Percentiles rank a stretch among this genome's conserved stretches.
Evolutionary conservation across 169 alveolate genomes (phyloP).

Genomic region (Plasmodium gallinaceum): DNA sequence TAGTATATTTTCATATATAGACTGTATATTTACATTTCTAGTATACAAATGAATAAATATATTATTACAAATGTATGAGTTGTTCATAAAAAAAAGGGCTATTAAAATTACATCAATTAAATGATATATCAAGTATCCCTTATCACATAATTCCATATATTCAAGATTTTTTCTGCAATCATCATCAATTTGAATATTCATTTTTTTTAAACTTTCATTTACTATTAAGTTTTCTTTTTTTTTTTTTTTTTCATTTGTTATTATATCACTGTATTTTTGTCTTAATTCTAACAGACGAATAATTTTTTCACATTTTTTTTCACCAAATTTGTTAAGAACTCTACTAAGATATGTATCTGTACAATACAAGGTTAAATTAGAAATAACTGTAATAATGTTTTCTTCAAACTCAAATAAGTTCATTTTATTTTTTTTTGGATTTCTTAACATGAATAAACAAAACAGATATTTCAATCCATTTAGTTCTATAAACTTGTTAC

Average conservation of each 20-base stretch:
- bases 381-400: slow-evolving; percentile 55
- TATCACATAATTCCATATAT: slow-evolving; percentile 74
- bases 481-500: slow-evolving; percentile 59
- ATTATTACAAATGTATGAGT: slow-evolving; percentile 64
- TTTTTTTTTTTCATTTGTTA: slow-evolving; percentile 64
- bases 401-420: slow-evolving; percentile 66
- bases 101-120: slow-evolving; percentile 63
- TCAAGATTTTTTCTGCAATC: slow-evolving; percentile 63
- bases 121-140: slow-evolving; percentile 68
- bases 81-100: slow-evolving; percentile 73
- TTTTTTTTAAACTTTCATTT: slow-evolving; percentile 58
- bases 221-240: slow-evolving; percentile 19
- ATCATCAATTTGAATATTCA: slow-evolving; percentile 75
- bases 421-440: slow-evolving; percentile 33
- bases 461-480: slow-evolving; percentile 64
- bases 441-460: slow-evolving; percentile 72
- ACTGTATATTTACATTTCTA: slow-evolving; percentile 49
- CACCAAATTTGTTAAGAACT: slow-evolving; percentile 75
- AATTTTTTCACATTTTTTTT: slow-evolving; percentile 74
- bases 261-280: slow-evolving; percentile 56
- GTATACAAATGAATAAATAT: slow-evolving; percentile 73
- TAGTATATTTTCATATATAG: slow-evolving; percentile 69
- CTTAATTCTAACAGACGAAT: slow-evolving; percentile 65
- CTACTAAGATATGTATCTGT: slow-evolving; percentile 57
- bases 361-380: slow-evolving; percentile 54